Base-by-base conservation (phyloP, 495 filamentous ascomycete genomes). In the Daldinia childiae region DNA sequence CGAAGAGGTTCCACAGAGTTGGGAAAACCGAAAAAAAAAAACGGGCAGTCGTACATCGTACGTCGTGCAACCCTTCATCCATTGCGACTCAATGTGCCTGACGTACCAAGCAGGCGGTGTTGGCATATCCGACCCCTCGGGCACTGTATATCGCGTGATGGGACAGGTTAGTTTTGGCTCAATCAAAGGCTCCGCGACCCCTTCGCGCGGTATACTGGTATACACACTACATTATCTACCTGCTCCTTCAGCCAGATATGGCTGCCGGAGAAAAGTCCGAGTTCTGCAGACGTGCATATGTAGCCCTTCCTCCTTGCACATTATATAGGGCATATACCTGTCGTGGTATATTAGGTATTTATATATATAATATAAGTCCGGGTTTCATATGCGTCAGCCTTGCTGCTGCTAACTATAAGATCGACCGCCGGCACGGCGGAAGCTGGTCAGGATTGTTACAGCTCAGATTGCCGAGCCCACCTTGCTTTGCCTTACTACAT, bases 1-100 rank as follows among this genome's bases (percentile, higher is more conserved):
- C 71, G 71, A 73, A 57, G 51, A 66, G 65, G 71, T 73, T 65
- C 65, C 71, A 73, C 71, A 69, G 71, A 39, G 56, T 63, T 69
- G 71, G 71, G 65, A 62, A 58, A 58, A 39, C n/a, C 6, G n/a
- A n/a, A 24, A 57, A 12, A 7, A 21, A 34, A 38, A 62, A 62
- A 30, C 6, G 17, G 27, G 32, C 57, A 38, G 15, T 24, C 56
- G 56, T 52, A 50, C 32, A 48, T 66, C 30, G 63, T 58, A 61
- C 45, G 50, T 58, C 45, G 60, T 57, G 57, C 64, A 60, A 66
- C 56, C 45, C 39, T 63, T 26, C 12, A 54, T 9, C 43, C 38
- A 36, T 50, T 71, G 57, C 32, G 27, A 58, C 52, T 34, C 57
- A 34, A 66, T 62, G 58, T 66, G 59, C 69, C 69, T 66, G 58